Conservation (phyloP, 768 basidiomycete species). For the Termitomyces bulborhizus region DNA sequence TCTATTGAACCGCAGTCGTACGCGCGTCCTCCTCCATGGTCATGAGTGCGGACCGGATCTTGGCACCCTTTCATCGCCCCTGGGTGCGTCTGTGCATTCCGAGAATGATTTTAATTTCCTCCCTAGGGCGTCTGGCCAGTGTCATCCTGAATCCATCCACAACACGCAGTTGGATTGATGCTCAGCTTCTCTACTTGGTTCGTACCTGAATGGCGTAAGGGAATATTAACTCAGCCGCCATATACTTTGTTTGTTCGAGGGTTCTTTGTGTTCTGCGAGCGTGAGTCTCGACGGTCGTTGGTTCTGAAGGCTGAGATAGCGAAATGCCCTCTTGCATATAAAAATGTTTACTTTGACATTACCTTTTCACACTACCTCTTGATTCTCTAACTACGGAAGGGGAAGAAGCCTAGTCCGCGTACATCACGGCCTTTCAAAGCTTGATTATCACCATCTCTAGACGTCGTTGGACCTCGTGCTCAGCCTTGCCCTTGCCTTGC, state of each 20-base stretch:
- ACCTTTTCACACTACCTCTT: not conserved
- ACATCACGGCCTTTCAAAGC: not conserved
- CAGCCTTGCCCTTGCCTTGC: not conserved
- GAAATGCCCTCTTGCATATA: not conserved
- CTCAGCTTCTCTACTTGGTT: not conserved
- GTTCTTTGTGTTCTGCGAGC: not conserved
- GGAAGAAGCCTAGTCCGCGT: not conserved
- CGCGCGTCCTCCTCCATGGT: not conserved
- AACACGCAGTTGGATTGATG: not conserved
- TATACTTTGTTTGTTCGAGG: not conserved
- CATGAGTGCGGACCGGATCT: not conserved
- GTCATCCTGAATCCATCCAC: not conserved
- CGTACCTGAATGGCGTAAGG: not conserved
- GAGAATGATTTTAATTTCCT: not conserved
- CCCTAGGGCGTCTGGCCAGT: not conserved
- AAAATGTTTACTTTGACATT: not conserved
- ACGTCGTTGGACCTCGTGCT: not conserved
- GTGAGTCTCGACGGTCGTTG: not conserved
- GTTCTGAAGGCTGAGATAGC: conserved; percentile 1
- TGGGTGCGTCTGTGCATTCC: not conserved
- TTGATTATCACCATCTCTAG: not conserved
- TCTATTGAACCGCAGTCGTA: not conserved
- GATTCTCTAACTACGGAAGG: not conserved
- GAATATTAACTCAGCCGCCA: not conserved
- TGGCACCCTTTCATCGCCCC: not conserved